Percentiles rank a stretch among this genome's conserved stretches.
Evolutionary conservation across 257 asterid genomes (phyloP).

Genomic region (Fraxinus anomala): DNA sequence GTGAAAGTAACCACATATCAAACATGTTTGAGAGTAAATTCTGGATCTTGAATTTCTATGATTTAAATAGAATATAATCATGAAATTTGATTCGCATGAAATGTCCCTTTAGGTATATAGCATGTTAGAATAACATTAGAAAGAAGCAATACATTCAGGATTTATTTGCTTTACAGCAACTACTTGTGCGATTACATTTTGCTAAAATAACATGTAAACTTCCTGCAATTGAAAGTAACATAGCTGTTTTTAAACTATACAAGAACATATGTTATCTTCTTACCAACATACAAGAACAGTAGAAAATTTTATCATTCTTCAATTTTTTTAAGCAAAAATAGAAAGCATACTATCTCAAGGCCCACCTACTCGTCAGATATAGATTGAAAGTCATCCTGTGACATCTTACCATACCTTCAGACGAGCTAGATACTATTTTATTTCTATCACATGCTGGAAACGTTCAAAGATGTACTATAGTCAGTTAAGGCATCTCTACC

Average conservation of each 20-base stretch:
- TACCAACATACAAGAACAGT: background rate
- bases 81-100: too few species aligned
- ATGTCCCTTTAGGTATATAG: too few species aligned
- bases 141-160: background rate
- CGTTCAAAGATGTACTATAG: too few species aligned
- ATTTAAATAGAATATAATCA: too few species aligned
- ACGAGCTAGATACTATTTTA: too few species aligned
- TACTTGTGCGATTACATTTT: background rate
- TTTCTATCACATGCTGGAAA: too few species aligned
- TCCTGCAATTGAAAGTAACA: background rate
- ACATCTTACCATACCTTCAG: background rate
- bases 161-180: background rate
- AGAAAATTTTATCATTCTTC: background rate
- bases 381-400: background rate
- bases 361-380: background rate
- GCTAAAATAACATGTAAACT: background rate
- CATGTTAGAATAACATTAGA: background rate
- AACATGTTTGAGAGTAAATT: background rate
- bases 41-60: background rate
- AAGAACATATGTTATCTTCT: background rate
- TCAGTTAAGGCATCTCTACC: too few species aligned
- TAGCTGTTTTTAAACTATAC: background rate
- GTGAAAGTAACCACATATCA: background rate
- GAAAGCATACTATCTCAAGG: background rate
- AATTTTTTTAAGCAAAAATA: background rate